Evolutionary conservation across 2,329 filamentous ascomycete genomes (phyloP).

Genomic region (Stromatinia cepivora): DNA sequence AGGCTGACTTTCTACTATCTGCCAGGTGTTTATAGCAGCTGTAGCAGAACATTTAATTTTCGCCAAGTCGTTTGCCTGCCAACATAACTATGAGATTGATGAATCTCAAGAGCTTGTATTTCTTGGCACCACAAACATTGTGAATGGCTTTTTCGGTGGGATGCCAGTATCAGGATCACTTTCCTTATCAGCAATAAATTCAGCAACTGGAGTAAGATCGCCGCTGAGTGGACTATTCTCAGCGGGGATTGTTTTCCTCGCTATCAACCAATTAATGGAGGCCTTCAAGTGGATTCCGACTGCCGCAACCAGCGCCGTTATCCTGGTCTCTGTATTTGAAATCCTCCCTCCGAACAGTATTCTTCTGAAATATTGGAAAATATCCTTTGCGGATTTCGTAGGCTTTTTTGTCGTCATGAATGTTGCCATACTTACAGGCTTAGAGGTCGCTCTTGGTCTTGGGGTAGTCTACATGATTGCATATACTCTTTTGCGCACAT

Average conservation of each 20-base stretch:
- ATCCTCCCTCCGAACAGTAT: not conserved
- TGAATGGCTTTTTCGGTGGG: slow-evolving; percentile 64
- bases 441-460: slow-evolving; percentile 3
- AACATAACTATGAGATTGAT: slow-evolving; percentile 63
- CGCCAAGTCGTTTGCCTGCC: slow-evolving; percentile 61
- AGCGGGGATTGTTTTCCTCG: slow-evolving; percentile 60
- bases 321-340: slow-evolving; percentile 39
- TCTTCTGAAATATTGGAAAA: slow-evolving; percentile 40
- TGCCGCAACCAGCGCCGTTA: slow-evolving; percentile 63
- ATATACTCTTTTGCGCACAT: slow-evolving; percentile 10
- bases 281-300: slow-evolving; percentile 69
- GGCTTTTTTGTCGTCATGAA: slow-evolving; percentile 41
- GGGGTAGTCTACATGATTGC: slow-evolving; percentile 4
- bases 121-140: slow-evolving; percentile 60
- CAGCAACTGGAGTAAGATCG: slow-evolving; percentile 60
- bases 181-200: slow-evolving; percentile 68
- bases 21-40: slow-evolving; percentile 49
- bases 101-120: slow-evolving; percentile 66
- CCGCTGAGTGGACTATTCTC: slow-evolving; percentile 62
- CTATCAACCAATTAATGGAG: slow-evolving; percentile 60
- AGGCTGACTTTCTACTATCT: not conserved
- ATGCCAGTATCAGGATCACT: slow-evolving; percentile 67
- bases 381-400: slow-evolving; percentile 64
- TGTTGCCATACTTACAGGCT: not conserved
- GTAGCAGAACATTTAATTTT: slow-evolving; percentile 66